These are phyloP conservation scores for Chalciporus chontae DNA, from an alignment of 768 basidiomycete genomes.

Conservation along the genomic window DNA sequence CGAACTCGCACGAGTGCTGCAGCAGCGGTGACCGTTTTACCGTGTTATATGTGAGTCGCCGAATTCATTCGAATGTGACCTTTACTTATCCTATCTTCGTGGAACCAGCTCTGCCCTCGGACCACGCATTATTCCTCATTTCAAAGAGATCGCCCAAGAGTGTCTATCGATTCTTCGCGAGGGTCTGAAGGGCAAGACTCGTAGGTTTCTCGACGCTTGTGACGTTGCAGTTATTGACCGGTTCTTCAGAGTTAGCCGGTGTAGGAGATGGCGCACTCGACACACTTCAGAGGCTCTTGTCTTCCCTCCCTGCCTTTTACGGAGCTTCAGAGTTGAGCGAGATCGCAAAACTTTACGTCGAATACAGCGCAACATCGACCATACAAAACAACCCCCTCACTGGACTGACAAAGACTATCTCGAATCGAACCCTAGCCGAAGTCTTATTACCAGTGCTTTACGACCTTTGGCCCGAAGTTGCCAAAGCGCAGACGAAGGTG, in stretches of 20 bases:
- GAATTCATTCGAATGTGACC: neutral
- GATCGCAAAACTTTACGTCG: conserved; percentile 55
- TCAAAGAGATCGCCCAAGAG: conserved; percentile 65
- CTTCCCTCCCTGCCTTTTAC: conserved; percentile 82
- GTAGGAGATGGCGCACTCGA: conserved; percentile 35
- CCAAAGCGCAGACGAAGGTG: conserved; percentile 38
- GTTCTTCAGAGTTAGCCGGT: conserved; percentile 28
- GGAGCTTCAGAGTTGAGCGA: conserved; percentile 53
- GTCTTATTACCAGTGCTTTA: conserved; percentile 63
- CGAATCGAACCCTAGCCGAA: conserved; percentile 69
- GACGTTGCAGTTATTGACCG: neutral
- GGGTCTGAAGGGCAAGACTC: conserved; percentile 26
- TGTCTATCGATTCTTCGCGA: conserved; percentile 49
- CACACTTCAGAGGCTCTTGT: conserved; percentile 66
- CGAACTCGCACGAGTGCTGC: conserved; percentile 36
- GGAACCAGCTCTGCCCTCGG: conserved; percentile 64
- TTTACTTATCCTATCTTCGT: conserved; percentile 2
- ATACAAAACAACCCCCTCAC: conserved; percentile 28
- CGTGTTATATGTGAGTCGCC: conserved; percentile 55
- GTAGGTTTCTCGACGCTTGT: conserved; percentile 27
- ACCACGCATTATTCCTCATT: conserved; percentile 83
- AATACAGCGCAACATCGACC: conserved; percentile 26
- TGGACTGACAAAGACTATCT: conserved; percentile 55
- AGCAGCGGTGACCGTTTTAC: conserved; percentile 51
- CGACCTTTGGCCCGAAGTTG: conserved; percentile 49